A percentile compares a stretch with the other conserved stretches of the same genome.
These are phyloP conservation scores for Dioscorea dumetorum DNA, from an alignment of 106 monocot species.

Conservation along the genomic window DNA sequence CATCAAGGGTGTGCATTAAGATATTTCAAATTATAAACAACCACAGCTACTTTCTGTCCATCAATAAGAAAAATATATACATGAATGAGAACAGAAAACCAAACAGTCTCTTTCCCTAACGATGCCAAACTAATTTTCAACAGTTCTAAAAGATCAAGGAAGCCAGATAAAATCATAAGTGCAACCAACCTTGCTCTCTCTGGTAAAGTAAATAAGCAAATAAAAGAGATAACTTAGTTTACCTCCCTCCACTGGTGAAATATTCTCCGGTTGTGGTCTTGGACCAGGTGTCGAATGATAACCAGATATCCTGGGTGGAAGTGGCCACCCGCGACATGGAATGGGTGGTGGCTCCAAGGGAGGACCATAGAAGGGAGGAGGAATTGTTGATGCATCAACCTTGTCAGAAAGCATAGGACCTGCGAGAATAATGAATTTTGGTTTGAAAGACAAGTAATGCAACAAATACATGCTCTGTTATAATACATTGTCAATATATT, in stretches of 20 bases:
- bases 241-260: constrained; percentile 61
- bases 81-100: too few species aligned
- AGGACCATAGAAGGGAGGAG: constrained; percentile 32
- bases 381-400: constrained; percentile 20
- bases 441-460: too few species aligned
- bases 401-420: constrained; percentile 26
- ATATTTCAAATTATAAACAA: not conserved
- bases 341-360: constrained; percentile 34
- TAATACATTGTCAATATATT: too few species aligned
- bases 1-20: too few species aligned
- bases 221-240: too few species aligned
- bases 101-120: not conserved
- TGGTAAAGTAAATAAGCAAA: too few species aligned
- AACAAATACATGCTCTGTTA: too few species aligned
- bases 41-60: not conserved
- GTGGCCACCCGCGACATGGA: constrained; percentile 46
- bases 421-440: not conserved
- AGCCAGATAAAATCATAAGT: too few species aligned
- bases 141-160: too few species aligned
- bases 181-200: too few species aligned
- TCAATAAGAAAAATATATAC: not conserved
- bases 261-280: constrained; percentile 36
- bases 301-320: constrained; percentile 46
- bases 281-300: constrained; percentile 28
- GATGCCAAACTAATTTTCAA: not conserved